These are phyloP conservation scores for Vachellia pachyceras DNA, from an alignment of 306 rosid genomes.

Conservation along the genomic window DNA sequence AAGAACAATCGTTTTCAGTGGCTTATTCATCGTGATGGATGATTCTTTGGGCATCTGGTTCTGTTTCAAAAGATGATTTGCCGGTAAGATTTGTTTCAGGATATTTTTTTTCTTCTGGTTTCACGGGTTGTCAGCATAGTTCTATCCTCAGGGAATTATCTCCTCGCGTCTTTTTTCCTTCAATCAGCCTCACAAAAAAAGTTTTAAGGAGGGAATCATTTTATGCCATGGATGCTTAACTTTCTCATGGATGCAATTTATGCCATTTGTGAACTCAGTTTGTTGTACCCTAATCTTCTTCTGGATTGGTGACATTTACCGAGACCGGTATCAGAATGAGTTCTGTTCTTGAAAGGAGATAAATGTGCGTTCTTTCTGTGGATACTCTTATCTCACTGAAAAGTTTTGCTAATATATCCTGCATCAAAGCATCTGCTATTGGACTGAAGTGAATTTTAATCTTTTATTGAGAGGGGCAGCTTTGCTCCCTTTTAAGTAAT, in stretches of 20 bases:
- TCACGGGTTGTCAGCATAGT: background rate
- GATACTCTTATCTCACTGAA: conserved; percentile 18
- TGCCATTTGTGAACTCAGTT: background rate
- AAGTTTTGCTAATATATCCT: conserved; percentile 9
- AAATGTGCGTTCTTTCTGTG: conserved; percentile 8
- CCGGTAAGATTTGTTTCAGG: conserved; percentile 16
- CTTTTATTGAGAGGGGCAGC: too few relatives aligned
- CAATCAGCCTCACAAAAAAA: background rate
- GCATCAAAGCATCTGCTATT: conserved; percentile 3
- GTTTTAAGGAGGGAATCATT: background rate
- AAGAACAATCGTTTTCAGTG: background rate
- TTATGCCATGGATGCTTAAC: too few relatives aligned
- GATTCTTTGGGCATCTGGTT: conserved; percentile 36
- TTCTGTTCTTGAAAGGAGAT: conserved; percentile 20
- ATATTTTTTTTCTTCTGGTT: conserved; percentile 25
- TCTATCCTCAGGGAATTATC: background rate
- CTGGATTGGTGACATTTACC: conserved; percentile 20
- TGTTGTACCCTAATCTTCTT: conserved; percentile 3
- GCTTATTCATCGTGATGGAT: conserved; percentile 34
- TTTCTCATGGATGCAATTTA: conserved; percentile 12
- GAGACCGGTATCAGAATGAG: conserved; percentile 4
- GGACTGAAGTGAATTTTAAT: background rate
- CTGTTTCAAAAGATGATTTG: conserved; percentile 23
- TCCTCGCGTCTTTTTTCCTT: background rate
- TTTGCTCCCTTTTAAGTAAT: background rate